Base-by-base conservation (phyloP, 2,329 filamentous ascomycete species). In the Ophiostoma sp. region DNA sequence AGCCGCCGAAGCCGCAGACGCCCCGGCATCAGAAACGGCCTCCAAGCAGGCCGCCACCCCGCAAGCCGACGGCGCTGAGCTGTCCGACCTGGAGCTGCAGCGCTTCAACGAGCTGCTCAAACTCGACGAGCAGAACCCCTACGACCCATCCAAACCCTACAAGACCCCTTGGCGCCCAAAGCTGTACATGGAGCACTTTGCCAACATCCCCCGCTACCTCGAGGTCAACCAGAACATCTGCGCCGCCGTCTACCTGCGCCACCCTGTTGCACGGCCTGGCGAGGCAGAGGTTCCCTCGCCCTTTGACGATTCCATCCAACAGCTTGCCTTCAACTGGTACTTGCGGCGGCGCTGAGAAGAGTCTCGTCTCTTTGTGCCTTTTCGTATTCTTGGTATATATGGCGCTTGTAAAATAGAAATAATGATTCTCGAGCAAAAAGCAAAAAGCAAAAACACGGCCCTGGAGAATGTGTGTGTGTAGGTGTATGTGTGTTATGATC, bases 161-260 rank as follows among this genome's bases (percentile, higher is more conserved):
- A 86, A 86, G 4, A 97, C 94, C 1, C 95, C 95, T 15, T 99
- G 95, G 95, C 82, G 85, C 74, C 95, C 95, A 15, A 86, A 93
- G 70, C 86, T 90, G 68, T 98, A 87, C 80, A 96, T 99, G 91
- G 85, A 87, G 68, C 89, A 94, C 0, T 99, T 99, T 80, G 93
- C 94, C 33, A 97, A 97, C 80, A 93, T 99, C 75, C 95, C 95
- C 13, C 85, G 91, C 69, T 99, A 98, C 79, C 87, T 99, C 72
- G 96, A 99, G 82, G 95, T 99, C 75, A 97, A 98, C 83, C 95
- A 96, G 80, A 96, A 94, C 77, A 91, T 98, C 76, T 99, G 95
- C 80, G 90, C 94, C 0, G 95, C 95, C 13, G 93, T 99, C 57
- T 99, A 99, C 79, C 82, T 99, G 73, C 87, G 95, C 71, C 94